phyloP scores from a whole-genome alignment of 352 stramenopile genomes.

The Pythium folliculosum region DNA sequence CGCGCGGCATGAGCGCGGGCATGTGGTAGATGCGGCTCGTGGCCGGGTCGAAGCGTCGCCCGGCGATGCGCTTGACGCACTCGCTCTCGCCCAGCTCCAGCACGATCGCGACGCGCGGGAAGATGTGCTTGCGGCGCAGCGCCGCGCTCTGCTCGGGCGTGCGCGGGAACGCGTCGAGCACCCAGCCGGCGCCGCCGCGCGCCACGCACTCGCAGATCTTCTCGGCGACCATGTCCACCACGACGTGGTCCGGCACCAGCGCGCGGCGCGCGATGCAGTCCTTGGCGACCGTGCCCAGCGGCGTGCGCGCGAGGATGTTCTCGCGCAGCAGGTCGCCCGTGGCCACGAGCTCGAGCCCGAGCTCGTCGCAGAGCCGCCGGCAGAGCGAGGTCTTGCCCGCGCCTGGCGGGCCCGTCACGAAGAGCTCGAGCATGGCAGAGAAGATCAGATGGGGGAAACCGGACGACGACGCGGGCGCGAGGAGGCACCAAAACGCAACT shows the following conservation, averaged over 20 bases:
- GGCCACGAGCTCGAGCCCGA: conserved; percentile 59
- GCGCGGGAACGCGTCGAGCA: conserved; percentile 77
- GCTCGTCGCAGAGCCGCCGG: conserved; percentile 57
- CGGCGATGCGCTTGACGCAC: conserved; percentile 51
- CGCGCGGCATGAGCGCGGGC: conserved; percentile 38
- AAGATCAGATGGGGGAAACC: no score
- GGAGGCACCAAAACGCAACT: no score
- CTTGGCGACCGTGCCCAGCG: conserved; percentile 55
- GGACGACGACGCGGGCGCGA: no score
- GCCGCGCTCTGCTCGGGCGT: conserved; percentile 56
- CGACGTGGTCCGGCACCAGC: conserved; percentile 69
- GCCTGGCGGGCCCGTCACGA: conserved; percentile 68
- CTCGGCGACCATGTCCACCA: conserved; percentile 76
- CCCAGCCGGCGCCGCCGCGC: conserved; percentile 42
- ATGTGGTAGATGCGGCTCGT: conserved; percentile 70
- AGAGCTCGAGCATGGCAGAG: conserved; percentile 56
- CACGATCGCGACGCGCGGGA: conserved; percentile 53
- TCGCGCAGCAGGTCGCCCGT: conserved; percentile 73
- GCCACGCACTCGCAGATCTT: conserved; percentile 45
- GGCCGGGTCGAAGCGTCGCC: conserved; percentile 57
- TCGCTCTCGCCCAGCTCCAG: conserved; percentile 54
- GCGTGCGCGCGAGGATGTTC: conserved; percentile 62
- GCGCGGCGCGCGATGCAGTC: conserved; percentile 68
- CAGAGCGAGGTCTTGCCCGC: conserved; percentile 69
- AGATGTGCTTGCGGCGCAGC: conserved; percentile 51